phyloP scores from a whole-genome alignment of 2,329 filamentous ascomycete species.

The Hypoxylon sp. region DNA sequence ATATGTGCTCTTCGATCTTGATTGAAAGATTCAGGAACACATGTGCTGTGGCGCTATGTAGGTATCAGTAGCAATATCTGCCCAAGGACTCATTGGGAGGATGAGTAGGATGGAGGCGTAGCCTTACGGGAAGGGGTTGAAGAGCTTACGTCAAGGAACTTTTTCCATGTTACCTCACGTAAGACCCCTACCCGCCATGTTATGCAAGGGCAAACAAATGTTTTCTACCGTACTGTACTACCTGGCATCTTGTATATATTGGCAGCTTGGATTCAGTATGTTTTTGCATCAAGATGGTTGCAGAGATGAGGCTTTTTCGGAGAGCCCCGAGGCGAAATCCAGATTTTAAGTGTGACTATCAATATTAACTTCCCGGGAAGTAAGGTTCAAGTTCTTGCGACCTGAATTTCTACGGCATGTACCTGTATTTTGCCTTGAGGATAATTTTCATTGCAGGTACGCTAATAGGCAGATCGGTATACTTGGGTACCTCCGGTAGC shows the following conservation, averaged over 20 bases:
- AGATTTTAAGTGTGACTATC: background rate
- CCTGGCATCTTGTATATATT: background rate
- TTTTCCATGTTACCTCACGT: slow-evolving; percentile 20
- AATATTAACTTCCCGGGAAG: background rate
- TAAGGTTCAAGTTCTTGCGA: background rate
- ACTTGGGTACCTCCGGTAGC: slow-evolving; percentile 2
- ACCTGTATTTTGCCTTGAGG: background rate
- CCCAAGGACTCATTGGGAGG: background rate
- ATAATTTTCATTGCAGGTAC: slow-evolving; percentile 6
- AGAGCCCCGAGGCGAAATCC: slow-evolving; percentile 5
- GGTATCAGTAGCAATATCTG: background rate
- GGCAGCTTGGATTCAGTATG: background rate
- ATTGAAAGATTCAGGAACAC: background rate
- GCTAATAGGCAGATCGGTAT: slow-evolving; percentile 10
- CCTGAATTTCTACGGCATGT: slow-evolving; percentile 2
- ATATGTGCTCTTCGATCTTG: background rate
- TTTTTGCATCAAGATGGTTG: background rate
- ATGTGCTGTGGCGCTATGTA: background rate
- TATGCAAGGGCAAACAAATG: slow-evolving; percentile 37
- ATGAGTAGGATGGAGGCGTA: slow-evolving; percentile 20
- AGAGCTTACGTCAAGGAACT: slow-evolving; percentile 28
- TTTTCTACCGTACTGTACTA: too few species aligned
- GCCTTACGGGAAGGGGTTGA: slow-evolving; percentile 38
- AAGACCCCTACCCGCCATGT: slow-evolving; percentile 5
- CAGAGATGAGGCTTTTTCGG: slow-evolving; percentile 7